phyloP scores from a whole-genome alignment of 2,329 filamentous ascomycete genomes.

The Venturia aucupariae region DNA sequence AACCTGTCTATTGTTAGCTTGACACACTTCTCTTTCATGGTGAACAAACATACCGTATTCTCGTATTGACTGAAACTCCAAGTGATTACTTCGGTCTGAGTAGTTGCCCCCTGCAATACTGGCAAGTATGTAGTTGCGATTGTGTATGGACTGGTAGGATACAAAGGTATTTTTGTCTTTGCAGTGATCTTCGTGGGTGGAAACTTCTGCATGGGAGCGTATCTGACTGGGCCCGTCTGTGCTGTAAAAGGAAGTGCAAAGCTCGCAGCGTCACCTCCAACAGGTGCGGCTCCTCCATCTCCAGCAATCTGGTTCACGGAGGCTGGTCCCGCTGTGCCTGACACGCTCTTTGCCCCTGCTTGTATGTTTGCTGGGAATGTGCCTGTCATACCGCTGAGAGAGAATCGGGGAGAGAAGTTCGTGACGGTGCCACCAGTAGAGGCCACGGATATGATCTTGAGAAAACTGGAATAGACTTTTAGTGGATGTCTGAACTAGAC shows the following conservation, averaged over 20 bases:
- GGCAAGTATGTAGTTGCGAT: conserved; percentile 42
- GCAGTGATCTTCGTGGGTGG: conserved; percentile 51
- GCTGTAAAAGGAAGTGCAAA: conserved; percentile 42
- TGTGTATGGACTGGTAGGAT: conserved; percentile 45
- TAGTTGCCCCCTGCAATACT: conserved; percentile 38
- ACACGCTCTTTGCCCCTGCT: conserved; percentile 25
- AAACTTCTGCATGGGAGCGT: conserved; percentile 52
- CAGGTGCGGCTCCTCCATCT: conserved; percentile 5
- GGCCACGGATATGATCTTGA: conserved; percentile 49
- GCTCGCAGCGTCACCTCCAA: conserved; percentile 23
- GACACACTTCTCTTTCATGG: conserved; percentile 1
- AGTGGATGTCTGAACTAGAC: conserved; percentile 1
- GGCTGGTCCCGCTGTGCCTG: conserved; percentile 24
- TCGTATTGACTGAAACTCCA: conserved; percentile 39
- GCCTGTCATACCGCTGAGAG: conserved; percentile 55
- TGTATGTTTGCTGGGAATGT: conserved; percentile 39
- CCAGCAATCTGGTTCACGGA: conserved; percentile 21
- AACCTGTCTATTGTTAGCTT: conserved; percentile 32
- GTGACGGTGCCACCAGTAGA: conserved; percentile 46
- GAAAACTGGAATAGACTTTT: conserved; percentile 36
- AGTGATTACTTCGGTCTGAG: conserved; percentile 43
- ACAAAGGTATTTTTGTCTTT: conserved; percentile 40
- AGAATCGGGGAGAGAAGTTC: conserved; percentile 55
- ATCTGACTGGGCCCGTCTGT: conserved; percentile 49
- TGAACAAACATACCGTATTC: conserved; percentile 46